Conservation (phyloP, 345 rosid genomes). For the Draba incana region DNA sequence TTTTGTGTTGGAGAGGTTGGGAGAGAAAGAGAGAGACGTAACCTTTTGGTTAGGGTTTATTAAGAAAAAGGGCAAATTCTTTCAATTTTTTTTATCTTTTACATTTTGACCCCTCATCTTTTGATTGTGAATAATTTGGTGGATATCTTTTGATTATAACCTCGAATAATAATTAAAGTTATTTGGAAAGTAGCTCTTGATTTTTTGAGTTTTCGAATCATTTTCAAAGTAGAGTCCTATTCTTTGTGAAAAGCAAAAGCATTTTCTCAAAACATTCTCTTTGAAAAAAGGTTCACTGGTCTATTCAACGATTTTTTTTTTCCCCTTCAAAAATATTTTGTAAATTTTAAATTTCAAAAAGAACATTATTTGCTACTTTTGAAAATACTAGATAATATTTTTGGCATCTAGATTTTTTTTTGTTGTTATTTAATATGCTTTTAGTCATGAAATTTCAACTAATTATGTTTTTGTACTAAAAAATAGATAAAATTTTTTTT, state of each 20-base stretch:
- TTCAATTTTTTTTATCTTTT: conserved; percentile 2
- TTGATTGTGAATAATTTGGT: neutral
- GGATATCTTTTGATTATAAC: no score
- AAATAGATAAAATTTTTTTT: no score
- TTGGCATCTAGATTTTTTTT: no score
- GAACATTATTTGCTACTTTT: no score
- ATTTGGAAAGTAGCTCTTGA: conserved; percentile 17
- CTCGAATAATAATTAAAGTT: neutral
- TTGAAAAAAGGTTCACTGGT: neutral
- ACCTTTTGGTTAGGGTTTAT: conserved; percentile 31
- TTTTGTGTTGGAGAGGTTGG: neutral
- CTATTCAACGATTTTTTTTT: no score
- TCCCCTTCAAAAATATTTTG: no score
- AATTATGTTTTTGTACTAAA: no score
- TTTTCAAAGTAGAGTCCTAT: neutral
- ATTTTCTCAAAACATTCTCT: neutral
- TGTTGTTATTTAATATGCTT: no score
- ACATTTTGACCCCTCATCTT: conserved; percentile 29
- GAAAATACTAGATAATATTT: no score
- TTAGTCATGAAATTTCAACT: no score
- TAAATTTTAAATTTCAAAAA: no score
- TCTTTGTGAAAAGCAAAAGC: conserved; percentile 2
- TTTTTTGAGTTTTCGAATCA: neutral
- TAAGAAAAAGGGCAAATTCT: neutral
- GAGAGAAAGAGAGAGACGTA: neutral